phyloP scores from a whole-genome alignment of 2,329 filamentous ascomycete genomes.

The Leptographium flavum region DNA sequence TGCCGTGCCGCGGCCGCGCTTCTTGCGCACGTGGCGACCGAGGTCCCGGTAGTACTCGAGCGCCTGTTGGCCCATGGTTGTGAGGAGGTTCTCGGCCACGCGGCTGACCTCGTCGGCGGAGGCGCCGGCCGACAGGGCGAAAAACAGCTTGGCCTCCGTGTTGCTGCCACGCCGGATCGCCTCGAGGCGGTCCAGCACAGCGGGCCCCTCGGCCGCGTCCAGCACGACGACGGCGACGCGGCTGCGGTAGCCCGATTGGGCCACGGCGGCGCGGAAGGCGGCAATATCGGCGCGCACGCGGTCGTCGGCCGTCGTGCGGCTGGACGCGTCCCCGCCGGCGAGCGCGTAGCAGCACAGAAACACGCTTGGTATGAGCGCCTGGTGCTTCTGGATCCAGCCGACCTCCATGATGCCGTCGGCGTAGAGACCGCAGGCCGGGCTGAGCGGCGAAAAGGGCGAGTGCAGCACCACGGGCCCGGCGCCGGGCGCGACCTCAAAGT shows the following conservation, averaged over 20 bases:
- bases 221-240: slow-evolving; percentile 66
- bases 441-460: slow-evolving; percentile 83
- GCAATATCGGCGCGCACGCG: slow-evolving; percentile 80
- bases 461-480: slow-evolving; percentile 49
- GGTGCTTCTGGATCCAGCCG: slow-evolving; percentile 80
- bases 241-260: slow-evolving; percentile 60
- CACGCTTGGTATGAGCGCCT: slow-evolving; percentile 65
- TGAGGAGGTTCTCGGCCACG: slow-evolving; percentile 60
- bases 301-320: slow-evolving; percentile 58
- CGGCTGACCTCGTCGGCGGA: slow-evolving; percentile 57
- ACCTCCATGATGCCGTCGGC: slow-evolving; percentile 79
- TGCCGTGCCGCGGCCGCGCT: slow-evolving; percentile 63
- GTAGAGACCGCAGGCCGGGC: slow-evolving; percentile 67
- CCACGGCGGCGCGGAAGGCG: slow-evolving; percentile 53
- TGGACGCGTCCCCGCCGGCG: slow-evolving; percentile 54
- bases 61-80: slow-evolving; percentile 56
- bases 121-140: slow-evolving; percentile 65
- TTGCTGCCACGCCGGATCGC: slow-evolving; percentile 67
- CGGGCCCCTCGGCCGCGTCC: slow-evolving; percentile 27
- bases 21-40: slow-evolving; percentile 81
- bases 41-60: slow-evolving; percentile 90
- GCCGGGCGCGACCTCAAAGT: slow-evolving; percentile 33
- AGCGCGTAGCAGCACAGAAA: slow-evolving; percentile 72
- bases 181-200: slow-evolving; percentile 53
- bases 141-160: slow-evolving; percentile 72